Evolutionary conservation across 305 asterid species (phyloP), one percentile per base, ranked within the genome.

Genomic region (Coffea humblotiana): DNA sequence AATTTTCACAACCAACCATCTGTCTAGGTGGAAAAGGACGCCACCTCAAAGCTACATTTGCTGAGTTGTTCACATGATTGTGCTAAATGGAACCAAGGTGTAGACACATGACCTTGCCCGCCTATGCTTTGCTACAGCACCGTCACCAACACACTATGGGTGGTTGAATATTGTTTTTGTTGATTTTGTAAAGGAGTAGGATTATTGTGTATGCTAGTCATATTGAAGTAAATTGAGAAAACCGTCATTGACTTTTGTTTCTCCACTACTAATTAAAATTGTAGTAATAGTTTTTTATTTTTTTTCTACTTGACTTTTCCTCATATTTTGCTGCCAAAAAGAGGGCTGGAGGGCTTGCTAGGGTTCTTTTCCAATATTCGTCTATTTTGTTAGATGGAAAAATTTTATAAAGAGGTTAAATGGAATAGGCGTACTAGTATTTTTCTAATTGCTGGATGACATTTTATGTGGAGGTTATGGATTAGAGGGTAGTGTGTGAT

Each of bases 51-150:
- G 64, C 69, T 71, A 12, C 73, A 51, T 23, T 74, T 51, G 75
- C 74, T 82, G 85, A 85, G 86, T 74, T 88, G 88, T 82, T 84
- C 83, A 77, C 80, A 73, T 82, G 88, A 84, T 76, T 54, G 13
- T 68, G 54, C 68, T 68, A 77, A 21, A n/a, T n/a, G 60, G 63
- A 80, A 58, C 35, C 49, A 40, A 67, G 16, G n/a, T 70, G 47
- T 43, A 49, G 75, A 66, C 80, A 77, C 74, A 52, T 48, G 70
- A 61, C 43, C 76, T 14, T 21, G 74, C 47, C 8, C 68, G 25
- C 27, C 21, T 21, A 8, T 70, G 18, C 13, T 54, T 78, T 54
- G 23, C 71, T 67, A 3, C 43, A 3, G 77, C 48, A 48, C 68
- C 25, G 72, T 72, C 71, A 23, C 60, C 32, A 19, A 77, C 85